A percentile compares a stretch with the other conserved stretches of the same genome.
These are phyloP conservation scores for Albatrellus sp. DNA, from an alignment of 1,284 basidiomycete genomes.

Conservation along the genomic window DNA sequence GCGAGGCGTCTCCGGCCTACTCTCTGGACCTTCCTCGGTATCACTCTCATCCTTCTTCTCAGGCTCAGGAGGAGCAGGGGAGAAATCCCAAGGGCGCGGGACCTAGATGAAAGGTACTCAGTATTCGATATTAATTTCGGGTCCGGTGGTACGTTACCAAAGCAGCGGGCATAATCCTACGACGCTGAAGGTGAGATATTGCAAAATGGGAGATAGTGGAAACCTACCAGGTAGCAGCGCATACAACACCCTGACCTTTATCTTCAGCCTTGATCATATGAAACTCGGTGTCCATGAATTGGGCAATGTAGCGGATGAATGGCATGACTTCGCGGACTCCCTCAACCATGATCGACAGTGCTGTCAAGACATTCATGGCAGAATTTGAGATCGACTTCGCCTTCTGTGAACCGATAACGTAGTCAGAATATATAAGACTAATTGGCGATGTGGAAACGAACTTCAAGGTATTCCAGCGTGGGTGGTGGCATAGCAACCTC, in stretches of 20 bases:
- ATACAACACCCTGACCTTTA: conserved; percentile 64
- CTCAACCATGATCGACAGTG: conserved; percentile 49
- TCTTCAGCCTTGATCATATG: conserved; percentile 48
- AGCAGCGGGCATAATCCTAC: conserved; percentile 66
- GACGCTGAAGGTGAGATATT: not conserved
- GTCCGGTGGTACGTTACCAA: conserved; percentile 23
- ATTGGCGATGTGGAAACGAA: conserved; percentile 18
- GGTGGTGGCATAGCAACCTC: conserved; percentile 62
- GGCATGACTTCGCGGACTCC: conserved; percentile 69
- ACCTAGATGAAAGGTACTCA: conserved; percentile 21
- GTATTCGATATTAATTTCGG: not conserved
- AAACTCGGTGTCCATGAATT: conserved; percentile 66
- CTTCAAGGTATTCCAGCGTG: conserved; percentile 44
- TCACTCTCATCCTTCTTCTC: not conserved
- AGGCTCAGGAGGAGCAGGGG: conserved; percentile 21
- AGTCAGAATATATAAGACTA: no score
- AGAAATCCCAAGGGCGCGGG: conserved; percentile 68
- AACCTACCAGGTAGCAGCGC: conserved; percentile 67
- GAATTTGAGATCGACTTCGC: conserved; percentile 49
- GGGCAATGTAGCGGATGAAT: conserved; percentile 66
- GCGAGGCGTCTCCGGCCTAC: not conserved
- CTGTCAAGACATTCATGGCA: conserved; percentile 61
- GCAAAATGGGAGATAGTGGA: not conserved
- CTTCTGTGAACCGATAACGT: conserved; percentile 22
- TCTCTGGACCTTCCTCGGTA: not conserved